phyloP scores from a whole-genome alignment of 148 eudicot species.

The Persicaria maculosa region DNA sequence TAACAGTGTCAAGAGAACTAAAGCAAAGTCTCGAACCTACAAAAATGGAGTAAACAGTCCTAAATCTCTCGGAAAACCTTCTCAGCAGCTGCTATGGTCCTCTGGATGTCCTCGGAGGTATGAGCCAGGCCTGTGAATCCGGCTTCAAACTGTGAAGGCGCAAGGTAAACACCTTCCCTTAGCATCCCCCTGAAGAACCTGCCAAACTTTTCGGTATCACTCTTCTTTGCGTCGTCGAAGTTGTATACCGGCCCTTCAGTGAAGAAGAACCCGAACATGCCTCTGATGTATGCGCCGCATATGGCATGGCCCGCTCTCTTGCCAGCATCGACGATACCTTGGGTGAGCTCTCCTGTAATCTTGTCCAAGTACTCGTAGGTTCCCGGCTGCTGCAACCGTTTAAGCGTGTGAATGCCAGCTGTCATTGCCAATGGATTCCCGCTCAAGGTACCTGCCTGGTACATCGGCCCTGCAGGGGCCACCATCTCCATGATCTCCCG shows the following conservation, averaged over 20 bases:
- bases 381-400: slow-evolving; percentile 65
- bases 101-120: slow-evolving; percentile 62
- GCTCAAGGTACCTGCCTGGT: slow-evolving; percentile 92
- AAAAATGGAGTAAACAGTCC: slow-evolving; percentile 17
- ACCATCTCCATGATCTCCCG: slow-evolving; percentile 98
- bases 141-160: slow-evolving; percentile 97
- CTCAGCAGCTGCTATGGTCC: slow-evolving; percentile 77
- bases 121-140: slow-evolving; percentile 92
- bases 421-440: slow-evolving; percentile 99
- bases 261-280: slow-evolving; percentile 98
- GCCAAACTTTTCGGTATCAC: slow-evolving; percentile 66
- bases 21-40: slow-evolving; percentile 21
- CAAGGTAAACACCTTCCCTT: slow-evolving; percentile 89
- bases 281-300: slow-evolving; percentile 66
- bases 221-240: slow-evolving; percentile 82
- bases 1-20: background rate
- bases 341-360: slow-evolving; percentile 55
- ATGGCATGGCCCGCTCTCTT: slow-evolving; percentile 82
- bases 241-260: slow-evolving; percentile 76
- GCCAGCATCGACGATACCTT: slow-evolving; percentile 77
- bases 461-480: slow-evolving; percentile 93
- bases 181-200: slow-evolving; percentile 72
- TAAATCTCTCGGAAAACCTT: slow-evolving; percentile 62
- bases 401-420: slow-evolving; percentile 94
- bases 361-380: slow-evolving; percentile 65